Evolutionary conservation across 345 rosid genomes (phyloP).

Genomic region (Microcos paniculata): DNA sequence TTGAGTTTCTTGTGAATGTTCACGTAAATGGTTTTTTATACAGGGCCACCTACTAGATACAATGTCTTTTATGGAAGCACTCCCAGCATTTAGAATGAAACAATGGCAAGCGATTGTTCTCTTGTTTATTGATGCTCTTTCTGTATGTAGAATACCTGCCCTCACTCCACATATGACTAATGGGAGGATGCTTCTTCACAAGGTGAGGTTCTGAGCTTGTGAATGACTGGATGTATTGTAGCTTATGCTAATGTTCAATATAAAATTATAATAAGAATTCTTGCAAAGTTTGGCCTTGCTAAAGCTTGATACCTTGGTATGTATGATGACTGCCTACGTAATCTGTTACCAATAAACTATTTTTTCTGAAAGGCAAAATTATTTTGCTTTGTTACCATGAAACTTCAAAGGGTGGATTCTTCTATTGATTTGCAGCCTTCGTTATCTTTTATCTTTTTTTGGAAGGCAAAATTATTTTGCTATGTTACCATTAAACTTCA

Average conservation of each 20-base stretch:
- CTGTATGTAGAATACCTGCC: conserved; percentile 62
- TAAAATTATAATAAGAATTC: not conserved
- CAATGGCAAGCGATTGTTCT: conserved; percentile 82
- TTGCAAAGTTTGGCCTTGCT: not conserved
- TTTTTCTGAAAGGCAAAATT: not conserved
- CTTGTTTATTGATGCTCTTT: conserved; percentile 77
- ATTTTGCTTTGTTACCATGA: not conserved
- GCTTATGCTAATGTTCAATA: not conserved
- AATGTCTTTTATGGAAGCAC: conserved; percentile 71
- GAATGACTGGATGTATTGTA: not conserved
- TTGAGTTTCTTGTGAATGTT: conserved; percentile 1
- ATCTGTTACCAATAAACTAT: too few species aligned
- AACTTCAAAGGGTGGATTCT: not conserved
- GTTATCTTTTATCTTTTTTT: too few species aligned
- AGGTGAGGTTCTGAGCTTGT: conserved; percentile 35
- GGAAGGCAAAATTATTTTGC: not conserved
- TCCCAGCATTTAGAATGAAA: conserved; percentile 61
- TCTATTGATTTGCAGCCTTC: not conserved
- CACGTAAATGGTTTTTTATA: not conserved
- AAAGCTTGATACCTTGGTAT: not conserved
- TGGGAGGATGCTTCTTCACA: conserved; percentile 46
- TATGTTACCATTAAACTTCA: not conserved
- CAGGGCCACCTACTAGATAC: conserved; percentile 81
- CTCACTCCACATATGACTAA: conserved; percentile 51
- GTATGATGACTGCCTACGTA: not conserved